Evolutionary conservation across 2,329 filamentous ascomycete species (phyloP), one percentile per base, ranked within the genome.

Genomic region (Phaeosphaeria sp.): DNA sequence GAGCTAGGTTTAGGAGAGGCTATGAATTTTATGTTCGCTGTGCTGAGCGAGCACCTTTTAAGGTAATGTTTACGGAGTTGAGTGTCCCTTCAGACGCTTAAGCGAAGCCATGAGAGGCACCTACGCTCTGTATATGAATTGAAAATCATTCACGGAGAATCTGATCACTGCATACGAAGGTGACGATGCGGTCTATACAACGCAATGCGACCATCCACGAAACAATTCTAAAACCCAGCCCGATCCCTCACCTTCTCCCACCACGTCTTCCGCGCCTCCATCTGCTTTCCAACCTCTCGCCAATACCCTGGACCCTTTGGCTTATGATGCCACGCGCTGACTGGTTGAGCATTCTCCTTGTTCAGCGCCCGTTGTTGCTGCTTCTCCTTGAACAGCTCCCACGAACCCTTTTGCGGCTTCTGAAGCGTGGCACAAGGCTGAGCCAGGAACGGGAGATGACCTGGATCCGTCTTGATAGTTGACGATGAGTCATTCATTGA

Each of bases 261-360:
- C 47, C 46, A 53, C 9, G 53, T 41, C 49, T 48, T 53, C 18
- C 42, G 47, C 5, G 36, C 56, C 42, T 58, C 41, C 53, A 54
- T 47, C 44, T 60, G 50, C 46, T 56, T 36, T 17, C 21, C 52
- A 21, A 54, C 23, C 21, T 44, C 25, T 3, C 22, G 42, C 56
- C 56, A 58, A n/a, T 58, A 52, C 46, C 39, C 51, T 15, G 15
- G 47, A 4, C 30, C 25, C 30, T 47, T 41, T 6, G 33, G 47
- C 50, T 46, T 36, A 25, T 33, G 30, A 36, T 49, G 25, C 46
- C 30, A 49, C 46, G 36, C 18, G 6, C n/a, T 22, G 1, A 23
- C 25, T 21, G 42, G 10, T 27, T 42, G 15, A 7, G 21, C 15
- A 25, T n/a, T 23, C 22, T n/a, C 30, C 1, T 27, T 33, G 11